Base-by-base conservation (phyloP, 202 grass and related monocot species). In the Panicum virgatum region DNA sequence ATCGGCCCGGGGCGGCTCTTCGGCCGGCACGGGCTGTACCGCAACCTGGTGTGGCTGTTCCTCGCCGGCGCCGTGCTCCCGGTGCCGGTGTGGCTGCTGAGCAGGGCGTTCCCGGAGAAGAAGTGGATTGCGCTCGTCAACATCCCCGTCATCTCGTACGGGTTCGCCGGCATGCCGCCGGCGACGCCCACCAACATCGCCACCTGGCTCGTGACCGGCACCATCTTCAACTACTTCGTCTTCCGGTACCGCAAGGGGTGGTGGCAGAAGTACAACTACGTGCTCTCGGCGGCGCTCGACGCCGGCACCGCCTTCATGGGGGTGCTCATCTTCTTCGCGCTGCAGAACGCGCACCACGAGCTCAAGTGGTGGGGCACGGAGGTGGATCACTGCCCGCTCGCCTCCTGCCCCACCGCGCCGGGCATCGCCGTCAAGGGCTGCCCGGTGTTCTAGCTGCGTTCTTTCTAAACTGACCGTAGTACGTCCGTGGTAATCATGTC, bases 221-320 rank as follows among this genome's bases (percentile, higher is more conserved):
- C 91, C 45, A 48, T 96, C 84, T 99, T 99, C 90, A 99, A 99
- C 80, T 99, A 77, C 71, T 99, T 96, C 80, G 93, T 99, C 15
- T 96, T 99, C 91, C 82, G 74, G 40, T 99, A 94, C 87, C 83
- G 96, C 60, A 99, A 99, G 81, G 83, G 79, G 9, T 99, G 96
- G 96, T 99, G 96, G 96, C 90, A 96, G 87, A 96, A 90, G 75
- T 99, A 99, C 85, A 99, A 99, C 85, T 99, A 99, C 85, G 93
- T 99, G 76, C 77, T 99, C 44, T 99, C 96, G 10, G 96, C 96
- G 38, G 96, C 96, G 77, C 84, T 99, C 47, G 96, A 99, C 81
- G 96, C 96, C 2, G 96, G 96, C 36, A 99, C 96, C 0, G 96
- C 96, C 3, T 99, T 96, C 87, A 99, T 99, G 96, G 96, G 92